phyloP scores from a whole-genome alignment of 2,329 filamentous ascomycete genomes.

The Metarhizium rileyi region DNA sequence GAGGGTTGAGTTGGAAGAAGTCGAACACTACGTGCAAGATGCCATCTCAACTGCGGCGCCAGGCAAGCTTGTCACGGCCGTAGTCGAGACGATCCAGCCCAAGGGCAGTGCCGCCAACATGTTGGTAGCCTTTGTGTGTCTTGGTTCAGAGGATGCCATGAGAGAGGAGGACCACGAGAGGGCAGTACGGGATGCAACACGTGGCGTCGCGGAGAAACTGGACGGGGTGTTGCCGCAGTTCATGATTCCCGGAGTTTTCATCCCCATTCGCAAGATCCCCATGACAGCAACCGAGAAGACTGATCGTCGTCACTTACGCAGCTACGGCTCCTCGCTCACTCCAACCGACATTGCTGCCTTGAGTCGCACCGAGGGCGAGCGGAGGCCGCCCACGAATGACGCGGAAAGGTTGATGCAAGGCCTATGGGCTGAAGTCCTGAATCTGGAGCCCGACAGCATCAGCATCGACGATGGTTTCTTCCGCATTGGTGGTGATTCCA shows the following conservation, averaged over 20 bases:
- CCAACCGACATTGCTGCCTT: conserved; percentile 3
- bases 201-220: conserved; percentile 1
- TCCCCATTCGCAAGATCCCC: conserved; percentile 6
- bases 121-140: background rate
- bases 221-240: conserved; percentile 1
- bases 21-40: conserved; percentile 6
- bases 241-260: conserved; percentile 8
- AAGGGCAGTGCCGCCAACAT: background rate
- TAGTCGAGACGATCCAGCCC: conserved; percentile 1
- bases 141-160: background rate
- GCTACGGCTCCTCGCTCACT: conserved; percentile 1
- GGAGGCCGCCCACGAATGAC: conserved; percentile 4
- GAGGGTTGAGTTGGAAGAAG: conserved; percentile 20
- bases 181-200: background rate
- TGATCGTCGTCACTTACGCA: conserved; percentile 4
- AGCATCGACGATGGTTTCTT: conserved; percentile 25
- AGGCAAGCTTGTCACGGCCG: background rate
- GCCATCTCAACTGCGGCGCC: background rate
- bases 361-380: conserved; percentile 7
- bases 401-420: conserved; percentile 11
- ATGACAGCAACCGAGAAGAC: conserved; percentile 6
- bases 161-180: background rate
- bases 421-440: conserved; percentile 30
- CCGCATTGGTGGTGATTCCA: conserved; percentile 30
- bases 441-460: conserved; percentile 21